phyloP scores from a whole-genome alignment of 495 filamentous ascomycete species.

The Xylaria cubensis region DNA sequence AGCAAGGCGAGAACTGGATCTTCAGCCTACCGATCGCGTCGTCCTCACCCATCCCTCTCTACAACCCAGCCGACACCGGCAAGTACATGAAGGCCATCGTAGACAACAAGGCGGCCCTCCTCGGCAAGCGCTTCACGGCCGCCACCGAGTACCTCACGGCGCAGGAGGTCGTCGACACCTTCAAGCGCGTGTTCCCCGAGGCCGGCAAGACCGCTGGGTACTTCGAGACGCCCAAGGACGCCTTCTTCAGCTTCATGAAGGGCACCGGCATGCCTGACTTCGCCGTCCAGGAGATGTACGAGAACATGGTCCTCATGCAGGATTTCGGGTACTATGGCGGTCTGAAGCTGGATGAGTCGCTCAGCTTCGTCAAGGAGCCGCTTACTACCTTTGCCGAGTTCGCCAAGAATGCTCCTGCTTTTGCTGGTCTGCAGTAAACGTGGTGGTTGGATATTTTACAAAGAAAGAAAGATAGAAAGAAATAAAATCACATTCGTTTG shows the following conservation, averaged over 20 bases:
- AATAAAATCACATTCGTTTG: background rate
- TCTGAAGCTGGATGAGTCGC: conserved; percentile 44
- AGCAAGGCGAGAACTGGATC: conserved; percentile 45
- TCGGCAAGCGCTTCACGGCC: conserved; percentile 53
- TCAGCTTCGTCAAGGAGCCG: conserved; percentile 44
- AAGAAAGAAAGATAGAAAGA: background rate
- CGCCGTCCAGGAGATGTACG: conserved; percentile 56
- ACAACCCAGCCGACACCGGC: conserved; percentile 61
- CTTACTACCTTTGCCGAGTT: conserved; percentile 51
- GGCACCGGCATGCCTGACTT: conserved; percentile 46
- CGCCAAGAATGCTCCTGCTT: conserved; percentile 37
- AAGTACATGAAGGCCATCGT: conserved; percentile 64
- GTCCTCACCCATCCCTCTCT: conserved; percentile 55
- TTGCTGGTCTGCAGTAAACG: conserved; percentile 39
- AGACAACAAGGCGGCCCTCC: conserved; percentile 43
- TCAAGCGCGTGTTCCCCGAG: conserved; percentile 55
- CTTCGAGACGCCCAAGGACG: conserved; percentile 51
- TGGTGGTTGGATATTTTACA: background rate
- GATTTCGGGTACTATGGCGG: conserved; percentile 61
- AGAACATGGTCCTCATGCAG: conserved; percentile 60
- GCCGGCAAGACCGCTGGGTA: conserved; percentile 55
- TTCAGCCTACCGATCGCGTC: conserved; percentile 50
- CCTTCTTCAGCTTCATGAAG: conserved; percentile 53
- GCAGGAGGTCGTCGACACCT: conserved; percentile 53
- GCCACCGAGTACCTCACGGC: conserved; percentile 60